These are phyloP conservation scores for Sphagnum contortum DNA, from an alignment of 225 moss, liverwort and hornwort genomes.

Conservation along the genomic window DNA sequence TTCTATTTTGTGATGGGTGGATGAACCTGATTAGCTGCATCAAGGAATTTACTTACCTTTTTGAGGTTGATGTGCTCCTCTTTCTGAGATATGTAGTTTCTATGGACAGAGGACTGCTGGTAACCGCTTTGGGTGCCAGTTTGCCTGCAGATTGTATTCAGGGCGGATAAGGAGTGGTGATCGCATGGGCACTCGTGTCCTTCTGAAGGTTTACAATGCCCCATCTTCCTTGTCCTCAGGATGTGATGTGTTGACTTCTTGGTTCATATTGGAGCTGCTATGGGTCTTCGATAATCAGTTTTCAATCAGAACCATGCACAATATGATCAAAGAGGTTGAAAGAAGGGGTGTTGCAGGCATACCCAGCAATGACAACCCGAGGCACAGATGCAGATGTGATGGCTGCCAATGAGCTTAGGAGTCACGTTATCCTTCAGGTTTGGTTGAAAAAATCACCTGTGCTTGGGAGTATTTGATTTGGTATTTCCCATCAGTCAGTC, in stretches of 20 bases:
- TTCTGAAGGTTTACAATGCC: constrained; percentile 51
- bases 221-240: too few species aligned
- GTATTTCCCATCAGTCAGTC: too few species aligned
- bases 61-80: too few species aligned
- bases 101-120: constrained; percentile 3
- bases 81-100: too few species aligned
- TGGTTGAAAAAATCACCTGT: background rate
- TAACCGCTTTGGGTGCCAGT: constrained; percentile 53
- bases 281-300: background rate
- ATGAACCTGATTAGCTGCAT: too few species aligned
- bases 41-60: too few species aligned
- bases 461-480: too few species aligned
- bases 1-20: too few species aligned
- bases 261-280: background rate
- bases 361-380: constrained; percentile 62
- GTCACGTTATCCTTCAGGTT: constrained; percentile 79
- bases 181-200: constrained; percentile 83
- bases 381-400: constrained; percentile 86
- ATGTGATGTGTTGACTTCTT: too few species aligned
- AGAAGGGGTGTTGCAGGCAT: constrained; percentile 39
- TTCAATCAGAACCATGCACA: too few species aligned
- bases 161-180: constrained; percentile 73
- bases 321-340: too few species aligned
- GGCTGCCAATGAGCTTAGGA: constrained; percentile 83
- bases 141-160: constrained; percentile 75